phyloP scores from a whole-genome alignment of 768 basidiomycete genomes.

The Rubroboletus pulcherrimus region DNA sequence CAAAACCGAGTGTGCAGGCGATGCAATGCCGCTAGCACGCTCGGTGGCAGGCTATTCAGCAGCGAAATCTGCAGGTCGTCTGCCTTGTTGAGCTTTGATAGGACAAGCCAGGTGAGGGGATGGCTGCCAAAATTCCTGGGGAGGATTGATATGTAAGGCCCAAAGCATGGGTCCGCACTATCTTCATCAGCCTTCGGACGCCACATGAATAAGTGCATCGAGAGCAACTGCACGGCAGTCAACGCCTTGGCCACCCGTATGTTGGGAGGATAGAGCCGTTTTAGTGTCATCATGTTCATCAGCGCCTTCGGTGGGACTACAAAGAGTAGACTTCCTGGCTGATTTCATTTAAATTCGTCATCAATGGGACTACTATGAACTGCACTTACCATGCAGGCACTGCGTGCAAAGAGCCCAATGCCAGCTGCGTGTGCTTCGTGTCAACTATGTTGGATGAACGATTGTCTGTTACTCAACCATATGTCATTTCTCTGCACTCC shows the following conservation, averaged over 20 bases:
- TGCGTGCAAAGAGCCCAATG: slow-evolving; percentile 61
- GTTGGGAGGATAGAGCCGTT: slow-evolving; percentile 48
- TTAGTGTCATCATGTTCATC: slow-evolving; percentile 70
- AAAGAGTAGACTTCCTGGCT: slow-evolving; percentile 60
- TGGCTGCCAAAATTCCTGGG: slow-evolving; percentile 73
- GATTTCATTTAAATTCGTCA: slow-evolving; percentile 11
- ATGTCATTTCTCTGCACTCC: slow-evolving; percentile 45
- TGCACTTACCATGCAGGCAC: slow-evolving; percentile 39
- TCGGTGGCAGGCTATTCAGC: slow-evolving; percentile 47
- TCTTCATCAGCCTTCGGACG: slow-evolving; percentile 41
- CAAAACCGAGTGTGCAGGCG: slow-evolving; percentile 46
- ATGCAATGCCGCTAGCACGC: slow-evolving; percentile 39
- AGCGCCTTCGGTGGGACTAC: slow-evolving; percentile 66
- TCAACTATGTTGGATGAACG: slow-evolving; percentile 1
- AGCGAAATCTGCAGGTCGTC: slow-evolving; percentile 27
- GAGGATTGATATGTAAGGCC: slow-evolving; percentile 76
- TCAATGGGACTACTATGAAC: not conserved
- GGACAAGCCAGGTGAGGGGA: slow-evolving; percentile 74
- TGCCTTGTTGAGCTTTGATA: slow-evolving; percentile 17
- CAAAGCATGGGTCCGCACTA: slow-evolving; percentile 54
- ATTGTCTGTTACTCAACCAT: slow-evolving; percentile 40
- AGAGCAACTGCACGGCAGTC: slow-evolving; percentile 71
- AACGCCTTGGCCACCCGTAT: slow-evolving; percentile 27
- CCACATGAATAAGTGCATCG: slow-evolving; percentile 75
- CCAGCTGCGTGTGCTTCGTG: slow-evolving; percentile 41